Evolutionary conservation across 208 protist genomes (phyloP).

Genomic region (Naegleria fowleri): DNA sequence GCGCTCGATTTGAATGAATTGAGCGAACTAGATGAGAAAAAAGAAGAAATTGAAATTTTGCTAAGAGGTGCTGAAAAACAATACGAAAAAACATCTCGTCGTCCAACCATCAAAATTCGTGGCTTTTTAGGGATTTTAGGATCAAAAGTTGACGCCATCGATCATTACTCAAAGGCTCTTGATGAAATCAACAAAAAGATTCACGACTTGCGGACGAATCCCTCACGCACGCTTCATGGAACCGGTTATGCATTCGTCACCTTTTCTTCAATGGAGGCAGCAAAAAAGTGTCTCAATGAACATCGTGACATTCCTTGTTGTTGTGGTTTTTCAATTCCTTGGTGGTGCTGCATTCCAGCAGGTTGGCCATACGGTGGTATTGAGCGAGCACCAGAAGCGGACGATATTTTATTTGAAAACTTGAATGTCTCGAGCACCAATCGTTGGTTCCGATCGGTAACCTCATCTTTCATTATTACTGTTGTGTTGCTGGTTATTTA

Average conservation of each 20-base stretch:
- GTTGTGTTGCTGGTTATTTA: neutral
- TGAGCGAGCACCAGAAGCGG: neutral
- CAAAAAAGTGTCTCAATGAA: neutral
- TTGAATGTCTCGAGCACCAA: neutral
- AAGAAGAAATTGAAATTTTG: too few relatives aligned
- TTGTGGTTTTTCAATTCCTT: neutral
- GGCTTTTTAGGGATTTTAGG: too few relatives aligned
- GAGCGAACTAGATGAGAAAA: neutral
- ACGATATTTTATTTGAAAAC: neutral
- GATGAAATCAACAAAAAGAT: neutral
- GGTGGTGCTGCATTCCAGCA: neutral
- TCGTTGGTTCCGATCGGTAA: neutral
- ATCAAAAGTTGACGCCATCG: neutral
- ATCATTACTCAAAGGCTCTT: neutral
- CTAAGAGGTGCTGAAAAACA: neutral
- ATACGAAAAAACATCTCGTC: neutral
- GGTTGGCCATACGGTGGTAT: neutral
- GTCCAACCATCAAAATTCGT: too few relatives aligned
- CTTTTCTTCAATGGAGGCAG: neutral
- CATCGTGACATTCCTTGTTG: neutral
- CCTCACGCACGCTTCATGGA: neutral
- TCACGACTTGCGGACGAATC: neutral
- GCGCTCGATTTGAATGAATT: neutral
- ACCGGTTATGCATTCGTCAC: slow-evolving; percentile 14
- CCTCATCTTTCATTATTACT: neutral